phyloP scores from a whole-genome alignment of 1,284 basidiomycete species.

The Cryptococcus deneoformans region DNA sequence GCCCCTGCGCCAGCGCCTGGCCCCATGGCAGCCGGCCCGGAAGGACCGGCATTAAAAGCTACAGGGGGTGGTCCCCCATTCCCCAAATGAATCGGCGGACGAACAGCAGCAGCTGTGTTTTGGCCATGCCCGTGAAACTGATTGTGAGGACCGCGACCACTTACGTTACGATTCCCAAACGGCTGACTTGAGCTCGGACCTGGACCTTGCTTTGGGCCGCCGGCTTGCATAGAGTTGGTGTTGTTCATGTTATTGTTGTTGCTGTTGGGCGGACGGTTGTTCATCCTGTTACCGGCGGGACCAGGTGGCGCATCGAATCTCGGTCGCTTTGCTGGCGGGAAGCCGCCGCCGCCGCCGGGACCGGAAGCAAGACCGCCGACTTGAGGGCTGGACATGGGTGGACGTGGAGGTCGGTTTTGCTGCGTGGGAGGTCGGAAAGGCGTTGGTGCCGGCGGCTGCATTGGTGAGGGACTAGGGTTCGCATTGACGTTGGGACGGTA shows the following conservation, averaged over 20 bases:
- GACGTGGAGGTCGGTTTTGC: slow-evolving; percentile 16
- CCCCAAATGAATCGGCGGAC: slow-evolving; percentile 34
- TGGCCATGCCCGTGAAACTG: too few species aligned
- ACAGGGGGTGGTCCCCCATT: slow-evolving; percentile 28
- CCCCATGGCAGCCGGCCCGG: not conserved
- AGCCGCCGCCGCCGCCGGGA: slow-evolving; percentile 16
- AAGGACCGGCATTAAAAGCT: not conserved
- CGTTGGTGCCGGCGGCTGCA: not conserved
- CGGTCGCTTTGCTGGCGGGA: slow-evolving; percentile 63
- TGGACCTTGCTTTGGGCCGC: not conserved
- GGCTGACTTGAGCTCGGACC: not conserved
- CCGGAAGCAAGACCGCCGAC: not conserved
- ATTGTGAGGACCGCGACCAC: slow-evolving; percentile 9
- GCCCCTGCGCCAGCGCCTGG: too few species aligned
- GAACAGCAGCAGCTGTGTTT: not conserved
- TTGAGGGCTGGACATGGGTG: slow-evolving; percentile 17
- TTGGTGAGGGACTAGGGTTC: not conserved
- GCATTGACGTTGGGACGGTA: not conserved
- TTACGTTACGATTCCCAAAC: slow-evolving; percentile 35
- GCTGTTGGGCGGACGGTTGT: slow-evolving; percentile 3
- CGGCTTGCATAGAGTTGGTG: too few species aligned
- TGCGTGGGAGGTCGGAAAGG: not conserved
- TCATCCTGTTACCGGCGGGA: slow-evolving; percentile 1
- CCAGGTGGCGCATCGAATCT: slow-evolving; percentile 69
- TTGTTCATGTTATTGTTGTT: not conserved